Evolutionary conservation across 2,329 filamentous ascomycete species (phyloP).

Genomic region (Lachnellula cervina): DNA sequence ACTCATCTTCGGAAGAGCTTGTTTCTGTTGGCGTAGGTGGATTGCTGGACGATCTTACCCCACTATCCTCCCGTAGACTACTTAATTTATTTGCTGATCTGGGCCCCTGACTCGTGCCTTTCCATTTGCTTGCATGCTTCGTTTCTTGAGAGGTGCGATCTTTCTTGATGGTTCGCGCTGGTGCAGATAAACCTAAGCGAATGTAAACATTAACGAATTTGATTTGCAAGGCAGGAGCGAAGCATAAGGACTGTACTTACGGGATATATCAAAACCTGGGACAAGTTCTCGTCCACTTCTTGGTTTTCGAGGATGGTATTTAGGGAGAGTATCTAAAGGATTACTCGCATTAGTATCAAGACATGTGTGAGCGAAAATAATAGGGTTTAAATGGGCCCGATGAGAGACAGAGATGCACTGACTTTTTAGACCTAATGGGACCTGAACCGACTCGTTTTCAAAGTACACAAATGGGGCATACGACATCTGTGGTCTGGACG

Average conservation of each 20-base stretch:
- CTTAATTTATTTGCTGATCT: conserved; percentile 18
- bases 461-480: conserved; percentile 28
- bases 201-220: conserved; percentile 2
- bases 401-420: conserved; percentile 4
- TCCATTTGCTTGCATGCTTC: conserved; percentile 23
- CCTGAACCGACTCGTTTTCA: conserved; percentile 22
- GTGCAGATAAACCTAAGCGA: conserved; percentile 19
- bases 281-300: conserved; percentile 28
- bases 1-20: conserved; percentile 30
- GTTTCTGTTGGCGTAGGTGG: conserved; percentile 26
- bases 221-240: background rate
- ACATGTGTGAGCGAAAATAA: background rate
- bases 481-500: conserved; percentile 21
- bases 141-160: conserved; percentile 20
- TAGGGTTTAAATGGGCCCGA: background rate
- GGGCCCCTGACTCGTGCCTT: conserved; percentile 24
- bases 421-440: conserved; percentile 29
- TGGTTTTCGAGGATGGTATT: conserved; percentile 29
- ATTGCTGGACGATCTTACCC: conserved; percentile 9
- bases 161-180: conserved; percentile 21
- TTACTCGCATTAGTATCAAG: background rate
- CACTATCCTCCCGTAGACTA: conserved; percentile 18
- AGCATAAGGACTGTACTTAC: conserved; percentile 20
- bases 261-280: conserved; percentile 25
- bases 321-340: conserved; percentile 27